Evolutionary conservation across 2,329 filamentous ascomycete species (phyloP), one percentile per base, ranked within the genome.

Genomic region (Chaetomium globosum): DNA sequence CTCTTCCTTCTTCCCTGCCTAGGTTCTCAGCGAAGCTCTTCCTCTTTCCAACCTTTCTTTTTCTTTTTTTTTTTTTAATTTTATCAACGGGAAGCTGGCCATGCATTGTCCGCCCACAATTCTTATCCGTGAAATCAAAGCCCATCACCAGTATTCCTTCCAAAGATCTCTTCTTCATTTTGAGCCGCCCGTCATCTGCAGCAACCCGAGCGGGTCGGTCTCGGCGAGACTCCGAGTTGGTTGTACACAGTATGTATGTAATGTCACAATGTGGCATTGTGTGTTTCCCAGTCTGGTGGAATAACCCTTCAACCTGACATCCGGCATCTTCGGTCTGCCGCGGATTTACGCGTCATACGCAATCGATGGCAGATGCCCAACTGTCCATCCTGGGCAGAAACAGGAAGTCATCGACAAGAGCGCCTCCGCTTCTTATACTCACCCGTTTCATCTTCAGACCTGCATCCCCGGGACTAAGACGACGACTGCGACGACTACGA

Each of bases 401-500:
- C 54, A 59, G 64, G 64, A 59, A 63, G 52, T 54, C 60, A 63
- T 63, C 65, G 65, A 61, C 65, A 63, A 19, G n/a, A 33, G 6
- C n/a, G 36, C 61, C 56, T 63, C 64, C 55, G 56, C 64, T 48
- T 48, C 51, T 60, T 60, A 46, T 39, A 60, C 39, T 16, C 36
- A 26, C 52, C 54, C 43, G 57, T 66, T 63, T 64, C 65, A 64
- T n/a, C 28, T 63, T 61, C 64, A 60, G 54, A 10, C 48, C 49
- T 59, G 54, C 49, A 30, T 30, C 3, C 30, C 36, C n/a, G 54
- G 52, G 19, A 56, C 21, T 60, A 49, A 36, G 6, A 36, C 57
- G 16, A 51, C 56, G 39, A 5, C 51, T 10, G 51, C 21, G 59
- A 61, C 56, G 36, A 2, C 39, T 6, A 30, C 16, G 54, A 61